Base-by-base conservation (phyloP, 2,329 filamentous ascomycete genomes). In the Aspergillus candidus region DNA sequence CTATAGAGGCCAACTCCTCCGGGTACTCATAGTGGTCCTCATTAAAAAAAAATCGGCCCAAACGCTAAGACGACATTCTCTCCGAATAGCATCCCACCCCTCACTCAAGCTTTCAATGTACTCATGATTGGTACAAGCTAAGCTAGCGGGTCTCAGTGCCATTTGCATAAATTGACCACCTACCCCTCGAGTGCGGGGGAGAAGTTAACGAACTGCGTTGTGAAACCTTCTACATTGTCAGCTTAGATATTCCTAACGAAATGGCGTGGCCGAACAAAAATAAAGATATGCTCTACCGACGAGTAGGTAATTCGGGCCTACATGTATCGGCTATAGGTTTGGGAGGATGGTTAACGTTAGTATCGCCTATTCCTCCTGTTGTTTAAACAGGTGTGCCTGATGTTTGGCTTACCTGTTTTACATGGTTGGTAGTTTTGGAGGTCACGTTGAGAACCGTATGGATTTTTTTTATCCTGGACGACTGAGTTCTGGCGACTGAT, bases 251-350 rank as follows among this genome's bases (percentile, higher is more conserved):
- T 27, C 7, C 17, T n/a, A 7, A 14, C 39, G 43, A 17, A 40
- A 54, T 57, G 54, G 52, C 54, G 10, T 56, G 49, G 47, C 50
- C 53, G 4, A 57, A 56, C 42, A 56, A 57, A 41, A 58, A 59
- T 38, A 53, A 50, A 32, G 67, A 71, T 48, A 87, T 86, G 84
- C 73, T 83, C 56, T 87, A 87, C 65, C 80, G 84, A 50, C 82
- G 81, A 62, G 73, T 87, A 6, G 84, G 84, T 57, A 78, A 78
- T 38, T 84, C 83, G 8, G 84, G 85, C 43, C 76, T 88, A 14
- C 80, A 87, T 63, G 83, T 88, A 31, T 88, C 84, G 36, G 76
- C 80, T 39, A 82, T 89, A 51, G 82, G 81, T 1, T 72, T 88
- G 4, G 85, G 70, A 34, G 68, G 67, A 32, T 70, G 67, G 66